A percentile compares a stretch with the other conserved stretches of the same genome.
These are phyloP conservation scores for Diaporthe caulivora DNA, from an alignment of 2,329 filamentous ascomycete genomes.

Conservation along the genomic window DNA sequence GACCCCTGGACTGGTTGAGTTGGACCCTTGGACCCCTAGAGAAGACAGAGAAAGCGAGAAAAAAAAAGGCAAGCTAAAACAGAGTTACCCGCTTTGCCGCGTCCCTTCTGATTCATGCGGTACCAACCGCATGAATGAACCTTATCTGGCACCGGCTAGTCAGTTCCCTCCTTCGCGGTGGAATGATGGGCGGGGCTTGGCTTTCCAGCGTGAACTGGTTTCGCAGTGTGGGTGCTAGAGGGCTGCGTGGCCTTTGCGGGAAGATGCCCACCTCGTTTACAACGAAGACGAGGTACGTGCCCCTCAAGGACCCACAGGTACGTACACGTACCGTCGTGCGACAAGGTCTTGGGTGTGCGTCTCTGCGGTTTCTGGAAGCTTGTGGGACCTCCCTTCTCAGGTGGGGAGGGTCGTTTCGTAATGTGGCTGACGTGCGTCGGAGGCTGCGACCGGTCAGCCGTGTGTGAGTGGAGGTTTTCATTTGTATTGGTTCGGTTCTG, in stretches of 20 bases:
- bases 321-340: not conserved
- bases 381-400: not conserved
- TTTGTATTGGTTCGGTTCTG: not conserved
- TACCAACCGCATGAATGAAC: slow-evolving; percentile 5
- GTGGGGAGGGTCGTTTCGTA: slow-evolving; percentile 1
- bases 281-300: not conserved
- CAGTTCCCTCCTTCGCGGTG: slow-evolving; percentile 1
- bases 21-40: slow-evolving; percentile 29
- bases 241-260: not conserved
- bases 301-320: not conserved
- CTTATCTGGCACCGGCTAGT: slow-evolving; percentile 20
- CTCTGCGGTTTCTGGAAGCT: not conserved
- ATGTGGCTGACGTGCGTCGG: not conserved
- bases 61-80: not conserved
- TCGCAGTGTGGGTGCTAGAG: not conserved
- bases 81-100: not conserved
- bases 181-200: too few relatives aligned
- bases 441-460: not conserved
- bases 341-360: too few relatives aligned
- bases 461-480: not conserved
- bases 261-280: not conserved
- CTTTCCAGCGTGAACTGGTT: not conserved
- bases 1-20: not conserved
- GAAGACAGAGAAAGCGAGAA: not conserved
- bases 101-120: slow-evolving; percentile 11